Percentiles rank a stretch among this genome's conserved stretches.
Conservation (phyloP, 2,329 filamentous ascomycete species). For the Metarhizium album region DNA sequence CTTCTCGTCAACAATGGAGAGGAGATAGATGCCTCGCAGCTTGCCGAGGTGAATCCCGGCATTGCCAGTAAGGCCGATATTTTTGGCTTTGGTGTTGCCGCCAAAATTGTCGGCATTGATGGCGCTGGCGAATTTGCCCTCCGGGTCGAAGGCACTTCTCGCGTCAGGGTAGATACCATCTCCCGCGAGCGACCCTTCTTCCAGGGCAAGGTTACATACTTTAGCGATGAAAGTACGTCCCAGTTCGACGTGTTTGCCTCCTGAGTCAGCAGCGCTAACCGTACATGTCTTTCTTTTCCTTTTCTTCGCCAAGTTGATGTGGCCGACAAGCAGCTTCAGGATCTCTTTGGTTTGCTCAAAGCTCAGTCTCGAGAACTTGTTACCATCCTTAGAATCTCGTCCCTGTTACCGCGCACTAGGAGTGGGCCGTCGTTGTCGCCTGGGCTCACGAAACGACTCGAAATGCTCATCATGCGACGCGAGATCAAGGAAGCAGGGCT, state of each 20-base stretch:
- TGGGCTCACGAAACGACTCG: slow-evolving; percentile 73
- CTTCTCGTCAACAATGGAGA: slow-evolving; percentile 58
- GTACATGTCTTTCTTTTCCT: background rate
- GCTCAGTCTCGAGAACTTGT: slow-evolving; percentile 77
- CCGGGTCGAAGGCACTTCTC: slow-evolving; percentile 73
- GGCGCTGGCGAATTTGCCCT: slow-evolving; percentile 69
- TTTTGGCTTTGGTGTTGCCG: slow-evolving; percentile 72
- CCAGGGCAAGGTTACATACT: slow-evolving; percentile 65
- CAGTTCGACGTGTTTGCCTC: background rate
- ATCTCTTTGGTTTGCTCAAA: slow-evolving; percentile 72
- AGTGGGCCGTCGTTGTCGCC: slow-evolving; percentile 61
- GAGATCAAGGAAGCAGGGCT: slow-evolving; percentile 71
- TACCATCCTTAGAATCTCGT: slow-evolving; percentile 71
- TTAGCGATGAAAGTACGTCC: slow-evolving; percentile 55
- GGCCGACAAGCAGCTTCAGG: slow-evolving; percentile 50
- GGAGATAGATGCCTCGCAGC: slow-evolving; percentile 31
- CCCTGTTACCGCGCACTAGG: slow-evolving; percentile 64
- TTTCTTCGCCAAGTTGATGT: no score
- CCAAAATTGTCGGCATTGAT: slow-evolving; percentile 68
- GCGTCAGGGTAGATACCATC: slow-evolving; percentile 56
- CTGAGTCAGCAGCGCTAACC: background rate
- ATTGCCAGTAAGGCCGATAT: slow-evolving; percentile 60
- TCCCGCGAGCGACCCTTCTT: slow-evolving; percentile 75
- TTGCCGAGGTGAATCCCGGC: slow-evolving; percentile 43
- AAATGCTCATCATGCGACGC: slow-evolving; percentile 77